phyloP scores from a whole-genome alignment of 148 eudicot species.

The Amaranthus cruentus region DNA sequence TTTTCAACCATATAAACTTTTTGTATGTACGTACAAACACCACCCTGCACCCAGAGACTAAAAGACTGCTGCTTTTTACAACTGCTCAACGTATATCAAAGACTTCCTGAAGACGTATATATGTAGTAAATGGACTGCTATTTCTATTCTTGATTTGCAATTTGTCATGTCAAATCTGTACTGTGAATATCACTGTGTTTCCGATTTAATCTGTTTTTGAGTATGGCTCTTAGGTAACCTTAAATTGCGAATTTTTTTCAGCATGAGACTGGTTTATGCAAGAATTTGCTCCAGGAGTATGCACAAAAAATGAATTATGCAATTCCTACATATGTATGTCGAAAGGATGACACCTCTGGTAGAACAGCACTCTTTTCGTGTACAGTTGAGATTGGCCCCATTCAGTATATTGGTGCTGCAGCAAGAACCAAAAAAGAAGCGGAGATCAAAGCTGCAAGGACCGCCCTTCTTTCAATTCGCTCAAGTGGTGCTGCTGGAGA shows the following conservation, averaged over 20 bases:
- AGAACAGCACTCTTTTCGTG: constrained; percentile 40
- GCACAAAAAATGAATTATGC: constrained; percentile 98
- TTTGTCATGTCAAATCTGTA: too few species aligned
- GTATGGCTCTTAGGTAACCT: neutral
- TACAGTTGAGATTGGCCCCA: constrained; percentile 71
- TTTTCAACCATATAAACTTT: too few species aligned
- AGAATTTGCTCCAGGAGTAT: constrained; percentile 87
- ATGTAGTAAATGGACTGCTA: too few species aligned
- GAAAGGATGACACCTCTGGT: constrained; percentile 36
- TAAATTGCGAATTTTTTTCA: constrained; percentile 23
- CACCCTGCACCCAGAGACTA: too few species aligned
- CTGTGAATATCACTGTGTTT: too few species aligned
- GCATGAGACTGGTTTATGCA: constrained; percentile 97
- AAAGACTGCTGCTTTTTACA: too few species aligned
- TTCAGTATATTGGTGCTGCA: constrained; percentile 67
- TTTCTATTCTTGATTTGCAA: too few species aligned
- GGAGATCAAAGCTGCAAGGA: constrained; percentile 94
- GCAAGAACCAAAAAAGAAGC: constrained; percentile 88
- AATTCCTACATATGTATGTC: constrained; percentile 56
- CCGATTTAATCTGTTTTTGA: neutral
- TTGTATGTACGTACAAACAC: too few species aligned
- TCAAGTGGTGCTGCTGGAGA: constrained; percentile 26
- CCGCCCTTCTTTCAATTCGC: constrained; percentile 74
- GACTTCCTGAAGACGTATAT: too few species aligned
- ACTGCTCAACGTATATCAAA: too few species aligned